These are phyloP conservation scores for Talaromyces liani DNA, from an alignment of 495 filamentous ascomycete genomes.

Conservation along the genomic window DNA sequence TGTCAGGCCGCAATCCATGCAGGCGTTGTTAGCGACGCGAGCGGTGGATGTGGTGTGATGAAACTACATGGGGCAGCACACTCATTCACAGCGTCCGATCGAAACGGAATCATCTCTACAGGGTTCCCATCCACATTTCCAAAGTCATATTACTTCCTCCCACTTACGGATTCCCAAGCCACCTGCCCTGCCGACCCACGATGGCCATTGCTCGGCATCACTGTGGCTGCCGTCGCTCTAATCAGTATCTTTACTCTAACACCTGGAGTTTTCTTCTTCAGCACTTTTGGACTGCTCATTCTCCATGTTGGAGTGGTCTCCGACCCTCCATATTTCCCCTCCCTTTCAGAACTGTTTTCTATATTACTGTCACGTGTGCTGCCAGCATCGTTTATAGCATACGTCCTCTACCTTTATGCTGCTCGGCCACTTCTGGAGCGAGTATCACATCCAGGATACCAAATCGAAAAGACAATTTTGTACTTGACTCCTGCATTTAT, in stretches of 20 bases:
- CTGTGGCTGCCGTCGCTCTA: constrained; percentile 55
- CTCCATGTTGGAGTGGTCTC: constrained; percentile 72
- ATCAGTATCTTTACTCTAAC: constrained; percentile 65
- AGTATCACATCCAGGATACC: constrained; percentile 48
- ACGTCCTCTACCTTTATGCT: constrained; percentile 68
- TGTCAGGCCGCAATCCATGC: constrained; percentile 77
- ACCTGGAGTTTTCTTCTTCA: constrained; percentile 61
- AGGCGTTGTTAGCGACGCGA: constrained; percentile 57
- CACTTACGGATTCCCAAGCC: constrained; percentile 28
- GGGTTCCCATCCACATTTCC: constrained; percentile 74
- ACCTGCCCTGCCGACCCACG: constrained; percentile 52
- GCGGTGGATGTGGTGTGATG: constrained; percentile 71
- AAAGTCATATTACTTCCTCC: constrained; percentile 61
- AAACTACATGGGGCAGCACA: constrained; percentile 59
- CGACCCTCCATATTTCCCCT: constrained; percentile 57
- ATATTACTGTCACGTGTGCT: constrained; percentile 63
- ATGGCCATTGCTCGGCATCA: constrained; percentile 70
- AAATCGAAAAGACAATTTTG: constrained; percentile 64
- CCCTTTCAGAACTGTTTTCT: constrained; percentile 56
- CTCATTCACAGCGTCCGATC: constrained; percentile 50
- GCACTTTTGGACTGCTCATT: constrained; percentile 65
- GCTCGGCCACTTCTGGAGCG: constrained; percentile 44
- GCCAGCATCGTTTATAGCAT: constrained; percentile 67
- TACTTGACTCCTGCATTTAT: constrained; percentile 73
- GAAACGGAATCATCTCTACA: constrained; percentile 59